Evolutionary conservation across 1,284 basidiomycete genomes (phyloP).

Genomic region (Gymnopus androsaceus): DNA sequence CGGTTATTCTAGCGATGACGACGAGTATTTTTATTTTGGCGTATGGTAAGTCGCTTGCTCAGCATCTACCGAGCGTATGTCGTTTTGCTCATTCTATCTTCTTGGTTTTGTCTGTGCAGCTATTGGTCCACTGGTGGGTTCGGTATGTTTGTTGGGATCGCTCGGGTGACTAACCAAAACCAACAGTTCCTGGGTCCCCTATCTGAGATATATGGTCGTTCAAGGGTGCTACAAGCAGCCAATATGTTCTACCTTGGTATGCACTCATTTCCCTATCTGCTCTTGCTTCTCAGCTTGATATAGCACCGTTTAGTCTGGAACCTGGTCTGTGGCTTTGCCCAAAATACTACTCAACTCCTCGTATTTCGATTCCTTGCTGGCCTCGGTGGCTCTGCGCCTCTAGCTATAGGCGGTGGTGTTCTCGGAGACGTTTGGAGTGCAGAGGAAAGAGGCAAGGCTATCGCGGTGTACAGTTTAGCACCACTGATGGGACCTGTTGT

Average conservation of each 20-base stretch:
- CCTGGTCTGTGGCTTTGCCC: conserved; percentile 65
- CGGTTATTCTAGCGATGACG: conserved; percentile 56
- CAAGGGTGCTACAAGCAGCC: conserved; percentile 4
- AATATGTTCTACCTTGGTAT: conserved; percentile 22
- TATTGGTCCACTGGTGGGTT: conserved; percentile 12
- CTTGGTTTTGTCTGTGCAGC: conserved; percentile 28
- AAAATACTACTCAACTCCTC: conserved; percentile 56
- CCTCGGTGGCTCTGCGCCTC: conserved; percentile 63
- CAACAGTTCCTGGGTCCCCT: conserved; percentile 36
- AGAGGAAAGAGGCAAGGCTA: conserved; percentile 68
- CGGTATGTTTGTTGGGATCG: neutral
- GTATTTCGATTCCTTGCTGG: conserved; percentile 69
- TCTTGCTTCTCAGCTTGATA: neutral
- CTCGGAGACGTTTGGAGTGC: conserved; percentile 70
- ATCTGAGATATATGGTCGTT: conserved; percentile 15
- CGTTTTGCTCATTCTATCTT: conserved; percentile 2
- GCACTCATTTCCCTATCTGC: neutral
- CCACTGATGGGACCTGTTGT: conserved; percentile 65
- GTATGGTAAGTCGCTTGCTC: conserved; percentile 44
- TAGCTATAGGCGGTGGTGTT: conserved; percentile 69
- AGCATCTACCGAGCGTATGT: no score
- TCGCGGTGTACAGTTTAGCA: conserved; percentile 70
- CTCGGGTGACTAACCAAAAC: neutral
- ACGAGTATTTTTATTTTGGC: conserved; percentile 72
- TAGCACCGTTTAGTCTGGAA: no score